Percentiles rank a stretch among this genome's conserved stretches.
These are phyloP conservation scores for Penicillium tannophilum DNA, from an alignment of 495 filamentous ascomycete genomes.

Conservation along the genomic window DNA sequence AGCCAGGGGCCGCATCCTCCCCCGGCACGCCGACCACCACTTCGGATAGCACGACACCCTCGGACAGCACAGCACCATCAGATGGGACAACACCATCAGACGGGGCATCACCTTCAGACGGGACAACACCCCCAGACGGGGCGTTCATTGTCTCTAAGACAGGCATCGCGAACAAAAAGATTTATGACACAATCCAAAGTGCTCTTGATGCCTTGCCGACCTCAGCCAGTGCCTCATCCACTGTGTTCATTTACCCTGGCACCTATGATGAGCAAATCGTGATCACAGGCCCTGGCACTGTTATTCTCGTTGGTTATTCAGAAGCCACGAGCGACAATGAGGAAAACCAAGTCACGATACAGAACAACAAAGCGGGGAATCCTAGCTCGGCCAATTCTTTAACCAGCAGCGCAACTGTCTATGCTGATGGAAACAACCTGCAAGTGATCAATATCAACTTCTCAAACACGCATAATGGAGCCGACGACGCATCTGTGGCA, in stretches of 20 bases:
- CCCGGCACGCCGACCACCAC: neutral
- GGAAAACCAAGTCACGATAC: constrained; percentile 4
- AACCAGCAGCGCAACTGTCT: neutral
- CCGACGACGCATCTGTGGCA: neutral
- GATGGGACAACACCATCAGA: no score
- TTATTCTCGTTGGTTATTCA: constrained; percentile 6
- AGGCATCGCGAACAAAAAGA: neutral
- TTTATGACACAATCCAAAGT: neutral
- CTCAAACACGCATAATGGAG: neutral
- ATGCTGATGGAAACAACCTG: neutral
- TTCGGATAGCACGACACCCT: neutral
- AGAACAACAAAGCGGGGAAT: neutral
- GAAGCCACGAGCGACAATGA: neutral
- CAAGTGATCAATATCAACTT: constrained; percentile 11
- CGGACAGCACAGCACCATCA: neutral
- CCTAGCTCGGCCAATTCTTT: neutral
- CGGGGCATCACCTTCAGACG: no score
- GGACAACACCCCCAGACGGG: constrained; percentile 2
- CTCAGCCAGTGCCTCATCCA: neutral
- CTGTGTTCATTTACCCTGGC: constrained; percentile 7
- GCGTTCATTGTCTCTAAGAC: constrained; percentile 8
- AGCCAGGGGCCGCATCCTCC: neutral
- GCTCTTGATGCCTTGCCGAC: neutral
- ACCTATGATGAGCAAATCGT: neutral
- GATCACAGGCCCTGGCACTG: neutral